A percentile compares a stretch with the other conserved stretches of the same genome.
phyloP scores from a whole-genome alignment of 345 rosid species.

The Schrenkiella parvula region DNA sequence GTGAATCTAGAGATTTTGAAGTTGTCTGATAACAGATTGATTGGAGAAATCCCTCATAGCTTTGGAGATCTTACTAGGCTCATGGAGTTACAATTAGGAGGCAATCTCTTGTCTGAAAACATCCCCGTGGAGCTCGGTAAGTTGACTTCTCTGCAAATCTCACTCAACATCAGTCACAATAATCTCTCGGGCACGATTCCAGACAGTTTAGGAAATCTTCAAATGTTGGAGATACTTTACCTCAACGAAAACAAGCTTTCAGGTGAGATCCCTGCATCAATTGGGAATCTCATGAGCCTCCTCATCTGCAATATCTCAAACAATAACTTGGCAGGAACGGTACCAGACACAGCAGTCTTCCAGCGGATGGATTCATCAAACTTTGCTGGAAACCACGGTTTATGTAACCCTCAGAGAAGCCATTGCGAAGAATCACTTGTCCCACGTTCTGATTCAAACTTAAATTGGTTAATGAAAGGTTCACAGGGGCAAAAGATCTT shows the following conservation, averaged over 20 bases:
- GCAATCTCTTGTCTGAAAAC: slow-evolving; percentile 57
- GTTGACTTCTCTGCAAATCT: slow-evolving; percentile 70
- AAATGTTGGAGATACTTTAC: slow-evolving; percentile 67
- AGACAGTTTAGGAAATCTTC: slow-evolving; percentile 59
- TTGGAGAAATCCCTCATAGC: slow-evolving; percentile 53
- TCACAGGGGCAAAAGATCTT: slow-evolving; percentile 41
- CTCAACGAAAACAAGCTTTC: slow-evolving; percentile 67
- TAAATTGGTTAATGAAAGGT: slow-evolving; percentile 36
- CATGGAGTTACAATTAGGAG: slow-evolving; percentile 85
- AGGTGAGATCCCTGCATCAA: slow-evolving; percentile 63
- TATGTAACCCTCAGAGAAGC: slow-evolving; percentile 45
- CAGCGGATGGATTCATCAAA: slow-evolving; percentile 60
- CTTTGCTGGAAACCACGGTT: slow-evolving; percentile 61
- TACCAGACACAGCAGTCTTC: slow-evolving; percentile 59
- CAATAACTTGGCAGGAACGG: slow-evolving; percentile 60
- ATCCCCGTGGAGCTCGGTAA: slow-evolving; percentile 62
- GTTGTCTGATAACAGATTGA: slow-evolving; percentile 65
- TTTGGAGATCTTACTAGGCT: slow-evolving; percentile 59
- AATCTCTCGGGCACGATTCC: slow-evolving; percentile 65
- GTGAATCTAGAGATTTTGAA: slow-evolving; percentile 68
- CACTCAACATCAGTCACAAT: slow-evolving; percentile 76
- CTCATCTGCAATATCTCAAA: slow-evolving; percentile 75
- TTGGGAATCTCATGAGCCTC: slow-evolving; percentile 70
- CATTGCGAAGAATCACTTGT: slow-evolving; percentile 32
- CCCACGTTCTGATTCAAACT: slow-evolving; percentile 30